These are phyloP conservation scores for Xenosphaeropsis pyriputrescens DNA, from an alignment of 2,329 filamentous ascomycete species.

Conservation along the genomic window DNA sequence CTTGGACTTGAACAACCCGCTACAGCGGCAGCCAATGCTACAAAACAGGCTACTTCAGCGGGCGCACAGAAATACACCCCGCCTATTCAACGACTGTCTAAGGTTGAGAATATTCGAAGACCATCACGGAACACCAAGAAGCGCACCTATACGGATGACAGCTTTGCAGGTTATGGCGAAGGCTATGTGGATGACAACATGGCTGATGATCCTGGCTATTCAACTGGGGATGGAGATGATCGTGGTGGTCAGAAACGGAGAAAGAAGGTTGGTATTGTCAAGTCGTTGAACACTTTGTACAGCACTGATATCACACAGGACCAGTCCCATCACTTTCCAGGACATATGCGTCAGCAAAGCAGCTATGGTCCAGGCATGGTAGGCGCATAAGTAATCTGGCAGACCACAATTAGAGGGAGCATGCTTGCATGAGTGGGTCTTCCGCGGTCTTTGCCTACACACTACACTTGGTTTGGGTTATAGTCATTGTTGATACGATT, in stretches of 20 bases:
- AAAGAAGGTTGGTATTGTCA: slow-evolving; percentile 39
- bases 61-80: slow-evolving; percentile 5
- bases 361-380: slow-evolving; percentile 45
- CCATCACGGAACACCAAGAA: slow-evolving; percentile 57
- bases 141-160: slow-evolving; percentile 60
- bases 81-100: slow-evolving; percentile 10
- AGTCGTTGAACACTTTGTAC: too few species aligned
- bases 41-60: neutral
- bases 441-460: too few species aligned
- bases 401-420: neutral
- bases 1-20: slow-evolving; percentile 30
- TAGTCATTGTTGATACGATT: too few species aligned
- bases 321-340: slow-evolving; percentile 10
- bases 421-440: too few species aligned
- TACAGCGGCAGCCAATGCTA: slow-evolving; percentile 1
- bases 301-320: too few species aligned
- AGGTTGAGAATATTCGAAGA: slow-evolving; percentile 28
- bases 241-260: slow-evolving; percentile 40
- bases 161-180: slow-evolving; percentile 62
- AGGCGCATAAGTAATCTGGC: slow-evolving; percentile 26
- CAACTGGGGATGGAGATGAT: slow-evolving; percentile 58
- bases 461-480: too few species aligned
- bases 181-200: slow-evolving; percentile 54
- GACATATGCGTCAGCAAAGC: slow-evolving; percentile 13
- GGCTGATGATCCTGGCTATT: slow-evolving; percentile 49